Evolutionary conservation across 805 yeast species (phyloP), one percentile per base, ranked within the genome.

Genomic region (Saccharomycopsis malanga): DNA sequence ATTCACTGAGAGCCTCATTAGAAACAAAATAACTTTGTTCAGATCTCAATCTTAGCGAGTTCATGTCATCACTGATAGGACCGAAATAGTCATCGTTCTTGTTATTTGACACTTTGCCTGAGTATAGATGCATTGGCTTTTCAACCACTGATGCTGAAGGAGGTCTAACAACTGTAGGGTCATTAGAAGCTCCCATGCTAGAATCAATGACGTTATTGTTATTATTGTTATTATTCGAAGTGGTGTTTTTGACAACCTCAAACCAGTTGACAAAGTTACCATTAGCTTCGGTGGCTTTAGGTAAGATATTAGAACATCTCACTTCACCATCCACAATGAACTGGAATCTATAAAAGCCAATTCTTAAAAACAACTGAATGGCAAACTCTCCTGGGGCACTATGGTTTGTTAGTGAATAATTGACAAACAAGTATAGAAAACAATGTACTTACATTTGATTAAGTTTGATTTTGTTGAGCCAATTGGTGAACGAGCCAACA

Each of bases 401-500:
- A n/a, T 67, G 12, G 12, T 27, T 9, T 27, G 12, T 12, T 27
- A 27, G 30, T 27, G 7, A 27, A 12, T 27, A 27, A 9, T 27
- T 7, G 30, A 27, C 12, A 27, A 9, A 9, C 30, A 27, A 27
- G 30, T 12, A 27, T 7, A 9, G 12, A 27, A 7, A 27, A 12
- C 30, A 9, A n/a, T 20, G 42, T 7, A 18, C 42, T 15, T 24
- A 36, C 14, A 48, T 78, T 9, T 69, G 70, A 25, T 74, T 73
- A 56, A 93, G 69, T 35, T 94, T 94, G 60, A 91, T 88, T 97
- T 91, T 91, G 65, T 88, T 88, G 56, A 96, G 72, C 98, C 98
- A 93, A 4, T 95, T 96, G 0, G 98, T 93, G 66, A 91, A 91
- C 1, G 97, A 85, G 42, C 98, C 98, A 34, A 97, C 91, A 10